Percentiles rank a stretch among this genome's conserved stretches.
These are phyloP conservation scores for Cladorrhinum sp. DNA, from an alignment of 2,329 filamentous ascomycete species.

Conservation along the genomic window DNA sequence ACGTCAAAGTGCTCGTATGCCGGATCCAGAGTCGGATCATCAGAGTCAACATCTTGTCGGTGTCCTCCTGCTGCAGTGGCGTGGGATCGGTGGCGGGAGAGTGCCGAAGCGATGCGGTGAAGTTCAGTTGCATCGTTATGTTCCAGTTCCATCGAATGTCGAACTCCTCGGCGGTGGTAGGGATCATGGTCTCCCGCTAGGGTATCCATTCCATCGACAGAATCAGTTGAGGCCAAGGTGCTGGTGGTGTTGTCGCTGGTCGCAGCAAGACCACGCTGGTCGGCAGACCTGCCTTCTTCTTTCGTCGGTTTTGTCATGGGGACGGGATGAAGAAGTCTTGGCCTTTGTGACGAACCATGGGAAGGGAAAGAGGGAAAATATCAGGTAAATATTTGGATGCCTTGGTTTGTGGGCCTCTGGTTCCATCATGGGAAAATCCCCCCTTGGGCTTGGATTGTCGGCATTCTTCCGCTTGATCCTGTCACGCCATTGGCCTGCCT, in stretches of 20 bases:
- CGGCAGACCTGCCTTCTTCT: not conserved
- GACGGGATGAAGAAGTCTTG: not conserved
- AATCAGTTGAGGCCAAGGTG: not conserved
- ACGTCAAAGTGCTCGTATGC: constrained; percentile 40
- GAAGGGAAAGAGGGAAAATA: not conserved
- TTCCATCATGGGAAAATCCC: too few species aligned
- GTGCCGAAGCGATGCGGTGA: constrained; percentile 38
- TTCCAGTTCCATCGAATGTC: constrained; percentile 25
- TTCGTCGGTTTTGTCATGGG: not conserved
- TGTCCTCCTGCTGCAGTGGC: not conserved
- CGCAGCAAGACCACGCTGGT: not conserved
- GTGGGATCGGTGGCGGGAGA: constrained; percentile 34
- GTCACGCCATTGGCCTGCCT: not conserved
- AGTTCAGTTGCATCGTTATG: constrained; percentile 37
- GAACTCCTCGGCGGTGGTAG: not conserved
- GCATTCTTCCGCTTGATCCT: not conserved
- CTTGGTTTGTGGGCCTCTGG: not conserved
- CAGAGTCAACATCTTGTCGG: not conserved
- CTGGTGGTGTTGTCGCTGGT: not conserved
- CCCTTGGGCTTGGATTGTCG: not conserved
- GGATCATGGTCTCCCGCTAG: not conserved
- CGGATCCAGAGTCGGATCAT: constrained; percentile 38
- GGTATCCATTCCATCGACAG: constrained; percentile 2
- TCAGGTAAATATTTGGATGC: not conserved
- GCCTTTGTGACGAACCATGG: not conserved